Percentiles rank a stretch among this genome's conserved stretches.
These are phyloP conservation scores for Thelephora terrestris DNA, from an alignment of 1,284 basidiomycete species.

Conservation along the genomic window DNA sequence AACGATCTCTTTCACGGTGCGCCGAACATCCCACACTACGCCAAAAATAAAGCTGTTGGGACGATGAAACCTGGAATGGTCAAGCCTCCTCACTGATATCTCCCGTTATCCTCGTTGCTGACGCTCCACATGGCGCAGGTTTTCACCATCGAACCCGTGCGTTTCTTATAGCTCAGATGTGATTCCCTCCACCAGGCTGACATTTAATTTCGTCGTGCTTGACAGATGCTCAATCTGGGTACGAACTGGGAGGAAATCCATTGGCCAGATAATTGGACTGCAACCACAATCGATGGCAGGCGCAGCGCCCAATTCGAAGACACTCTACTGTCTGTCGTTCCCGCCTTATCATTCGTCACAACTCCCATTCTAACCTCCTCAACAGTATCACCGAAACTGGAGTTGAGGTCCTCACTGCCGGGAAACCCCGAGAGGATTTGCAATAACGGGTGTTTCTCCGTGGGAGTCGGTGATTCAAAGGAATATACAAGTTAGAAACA, in stretches of 20 bases:
- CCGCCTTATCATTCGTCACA: slow-evolving; percentile 3
- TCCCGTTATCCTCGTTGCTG: slow-evolving; percentile 3
- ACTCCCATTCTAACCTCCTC: slow-evolving; percentile 10
- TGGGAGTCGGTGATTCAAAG: background rate
- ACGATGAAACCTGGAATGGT: slow-evolving; percentile 83
- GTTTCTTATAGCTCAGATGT: slow-evolving; percentile 5
- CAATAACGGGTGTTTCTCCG: background rate
- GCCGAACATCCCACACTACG: slow-evolving; percentile 78
- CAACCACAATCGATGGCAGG: slow-evolving; percentile 83
- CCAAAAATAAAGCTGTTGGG: slow-evolving; percentile 77
- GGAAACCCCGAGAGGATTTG: slow-evolving; percentile 29
- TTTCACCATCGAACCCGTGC: slow-evolving; percentile 75
- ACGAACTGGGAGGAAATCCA: slow-evolving; percentile 61
- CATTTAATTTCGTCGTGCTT: slow-evolving; percentile 9
- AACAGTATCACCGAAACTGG: slow-evolving; percentile 85
- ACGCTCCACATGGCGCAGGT: slow-evolving; percentile 25
- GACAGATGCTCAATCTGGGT: slow-evolving; percentile 88
- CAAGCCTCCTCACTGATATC: slow-evolving; percentile 15
- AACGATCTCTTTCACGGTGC: slow-evolving; percentile 73
- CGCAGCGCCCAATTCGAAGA: slow-evolving; percentile 94
- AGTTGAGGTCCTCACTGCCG: slow-evolving; percentile 79
- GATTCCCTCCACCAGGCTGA: slow-evolving; percentile 21
- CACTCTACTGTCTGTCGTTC: slow-evolving; percentile 64
- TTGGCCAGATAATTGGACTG: slow-evolving; percentile 93
- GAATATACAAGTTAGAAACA: background rate